A percentile compares a stretch with the other conserved stretches of the same genome.
These are phyloP conservation scores for Cyclanthera cordifolia DNA, from an alignment of 306 rosid genomes.

Conservation along the genomic window DNA sequence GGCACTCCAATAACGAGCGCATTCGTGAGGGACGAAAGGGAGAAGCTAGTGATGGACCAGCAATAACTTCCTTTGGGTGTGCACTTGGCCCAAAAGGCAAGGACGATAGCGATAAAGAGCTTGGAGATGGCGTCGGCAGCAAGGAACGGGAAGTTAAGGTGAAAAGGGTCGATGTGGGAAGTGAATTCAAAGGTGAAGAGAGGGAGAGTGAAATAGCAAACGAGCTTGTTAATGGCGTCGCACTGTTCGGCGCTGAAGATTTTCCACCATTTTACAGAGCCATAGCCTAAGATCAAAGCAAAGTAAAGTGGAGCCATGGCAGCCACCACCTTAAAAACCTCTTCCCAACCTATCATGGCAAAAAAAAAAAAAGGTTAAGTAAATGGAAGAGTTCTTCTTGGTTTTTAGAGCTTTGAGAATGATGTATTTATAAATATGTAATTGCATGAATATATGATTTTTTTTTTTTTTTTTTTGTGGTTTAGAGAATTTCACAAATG, in stretches of 20 bases:
- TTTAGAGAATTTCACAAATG: background rate
- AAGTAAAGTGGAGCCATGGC: slow-evolving; percentile 71
- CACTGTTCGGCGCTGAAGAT: slow-evolving; percentile 64
- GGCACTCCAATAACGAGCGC: slow-evolving; percentile 88
- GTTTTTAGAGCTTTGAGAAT: background rate
- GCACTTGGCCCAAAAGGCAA: slow-evolving; percentile 67
- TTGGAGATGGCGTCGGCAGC: slow-evolving; percentile 65
- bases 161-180: slow-evolving; percentile 60
- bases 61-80: slow-evolving; percentile 44
- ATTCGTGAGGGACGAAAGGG: slow-evolving; percentile 59
- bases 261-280: slow-evolving; percentile 83
- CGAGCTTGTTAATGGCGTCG: slow-evolving; percentile 72
- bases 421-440: background rate
- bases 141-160: slow-evolving; percentile 50
- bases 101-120: slow-evolving; percentile 42
- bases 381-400: background rate
- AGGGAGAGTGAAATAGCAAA: slow-evolving; percentile 80
- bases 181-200: slow-evolving; percentile 82
- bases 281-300: slow-evolving; percentile 68
- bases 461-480: background rate
- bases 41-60: slow-evolving; percentile 83
- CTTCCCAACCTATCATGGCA: slow-evolving; percentile 77
- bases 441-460: background rate
- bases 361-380: background rate
- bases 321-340: slow-evolving; percentile 62